A percentile compares a stretch with the other conserved stretches of the same genome.
Evolutionary conservation across 2,329 filamentous ascomycete genomes (phyloP).

Genomic region (Calonectria pseudoreteaudii): DNA sequence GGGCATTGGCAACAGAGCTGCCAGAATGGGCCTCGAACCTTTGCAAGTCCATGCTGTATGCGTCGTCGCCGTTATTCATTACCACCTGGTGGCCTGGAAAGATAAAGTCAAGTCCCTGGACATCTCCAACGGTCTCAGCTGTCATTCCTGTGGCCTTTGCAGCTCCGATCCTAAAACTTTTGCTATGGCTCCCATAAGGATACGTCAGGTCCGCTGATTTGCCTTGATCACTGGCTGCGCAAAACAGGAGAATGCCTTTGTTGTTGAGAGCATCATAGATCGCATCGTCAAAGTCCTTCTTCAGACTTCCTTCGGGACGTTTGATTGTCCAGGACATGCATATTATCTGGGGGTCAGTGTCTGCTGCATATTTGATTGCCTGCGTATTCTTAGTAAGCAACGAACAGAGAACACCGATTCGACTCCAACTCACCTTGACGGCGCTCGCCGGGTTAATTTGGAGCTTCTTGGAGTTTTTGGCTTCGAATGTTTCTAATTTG

Average conservation of each 20-base stretch:
- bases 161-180: conserved; percentile 25
- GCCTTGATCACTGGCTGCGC: conserved; percentile 20
- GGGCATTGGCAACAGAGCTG: conserved; percentile 22
- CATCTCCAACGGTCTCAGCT: conserved; percentile 18
- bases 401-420: not conserved
- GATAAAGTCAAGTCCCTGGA: conserved; percentile 1
- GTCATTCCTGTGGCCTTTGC: conserved; percentile 22
- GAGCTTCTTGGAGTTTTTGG: not conserved
- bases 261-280: conserved; percentile 7
- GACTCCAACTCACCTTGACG: not conserved
- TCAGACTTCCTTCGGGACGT: not conserved
- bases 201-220: conserved; percentile 21
- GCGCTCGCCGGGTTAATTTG: conserved; percentile 19
- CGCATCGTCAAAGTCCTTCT: conserved; percentile 7
- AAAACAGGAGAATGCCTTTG: conserved; percentile 17
- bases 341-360: not conserved
- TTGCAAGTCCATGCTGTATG: conserved; percentile 3
- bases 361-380: conserved; percentile 19
- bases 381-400: not conserved
- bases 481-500: conserved; percentile 6
- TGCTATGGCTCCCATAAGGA: conserved; percentile 6
- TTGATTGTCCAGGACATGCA: conserved; percentile 26
- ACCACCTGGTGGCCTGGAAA: conserved; percentile 20
- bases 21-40: conserved; percentile 15
- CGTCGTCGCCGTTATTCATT: conserved; percentile 3